Evolutionary conservation across 192 early-diverging fungal genomes (phyloP), one percentile per base, ranked within the genome.

Genomic region (Mortierella claussenii): DNA sequence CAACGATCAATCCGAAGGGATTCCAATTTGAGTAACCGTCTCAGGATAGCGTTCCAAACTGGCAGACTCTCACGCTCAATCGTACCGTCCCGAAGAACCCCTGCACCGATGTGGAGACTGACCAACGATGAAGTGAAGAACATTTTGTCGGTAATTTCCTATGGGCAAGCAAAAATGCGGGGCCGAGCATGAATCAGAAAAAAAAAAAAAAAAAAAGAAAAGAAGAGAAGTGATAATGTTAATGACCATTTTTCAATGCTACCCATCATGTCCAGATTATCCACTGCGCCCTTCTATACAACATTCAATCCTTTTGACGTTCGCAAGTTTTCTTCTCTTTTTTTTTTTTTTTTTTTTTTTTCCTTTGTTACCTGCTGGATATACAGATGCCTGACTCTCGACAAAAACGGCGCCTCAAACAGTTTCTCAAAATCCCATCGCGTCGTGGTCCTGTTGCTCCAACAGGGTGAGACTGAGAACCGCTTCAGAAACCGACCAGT

Each of bases 291-390:
- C n/a, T n/a, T n/a, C n/a, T n/a, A n/a, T n/a, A n/a, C n/a, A n/a
- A n/a, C n/a, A n/a, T n/a, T n/a, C n/a, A n/a, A n/a, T n/a, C n/a
- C n/a, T n/a, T n/a, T n/a, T n/a, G n/a, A n/a, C n/a, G 37, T 40
- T 40, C 9, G 15, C 37, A 40, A 11, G 37, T 40, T 11, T 40
- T 40, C 15, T 40, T 40, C 15, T 40, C 15, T 40, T 40, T 40
- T 40, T 40, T 40, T 40, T 40, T 40, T 40, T 40, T 40, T 51
- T 11, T 11, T 21, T 28, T 5, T 28, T 51, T 7, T 31, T 1
- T 33, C n/a, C n/a, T n/a, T n/a, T n/a, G n/a, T 69, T 63, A 71
- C 69, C 59, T 71, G 60, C 23, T 71, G 69, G 27, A 71, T 51
- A 44, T 71, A 71, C 1, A 71, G 53, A 42, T 71, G 69, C 4